Evolutionary conservation across 495 filamentous ascomycete species (phyloP).

Genomic region (Oidiodendron maius): DNA sequence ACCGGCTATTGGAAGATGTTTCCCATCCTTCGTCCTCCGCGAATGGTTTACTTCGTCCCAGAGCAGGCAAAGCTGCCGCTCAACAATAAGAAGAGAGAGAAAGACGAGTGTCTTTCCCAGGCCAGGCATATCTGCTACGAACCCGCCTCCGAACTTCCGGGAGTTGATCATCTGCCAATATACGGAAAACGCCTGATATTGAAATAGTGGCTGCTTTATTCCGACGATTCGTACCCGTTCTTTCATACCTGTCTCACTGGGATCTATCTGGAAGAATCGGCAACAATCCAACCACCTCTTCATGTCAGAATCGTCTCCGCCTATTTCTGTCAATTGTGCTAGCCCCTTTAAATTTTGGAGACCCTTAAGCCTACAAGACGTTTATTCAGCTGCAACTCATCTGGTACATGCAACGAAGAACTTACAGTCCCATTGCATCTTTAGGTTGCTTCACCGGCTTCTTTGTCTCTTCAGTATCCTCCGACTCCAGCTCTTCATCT

Average conservation of each 20-base stretch:
- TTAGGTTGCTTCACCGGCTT: not conserved
- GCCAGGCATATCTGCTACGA: conserved; percentile 13
- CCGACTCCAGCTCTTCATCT: not conserved
- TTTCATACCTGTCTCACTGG: not conserved
- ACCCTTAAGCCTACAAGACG: not conserved
- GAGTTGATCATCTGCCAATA: conserved; percentile 15
- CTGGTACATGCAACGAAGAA: not conserved
- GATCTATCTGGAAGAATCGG: conserved; percentile 8
- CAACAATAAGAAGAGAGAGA: conserved; percentile 10
- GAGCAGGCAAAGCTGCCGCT: conserved; percentile 8
- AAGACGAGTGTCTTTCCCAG: conserved; percentile 15
- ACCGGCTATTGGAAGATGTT: not conserved
- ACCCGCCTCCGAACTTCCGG: conserved; percentile 10
- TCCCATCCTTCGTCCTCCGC: not conserved
- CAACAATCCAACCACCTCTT: conserved; percentile 10
- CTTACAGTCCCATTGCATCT: too few relatives aligned
- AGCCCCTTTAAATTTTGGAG: not conserved
- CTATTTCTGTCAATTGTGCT: not conserved
- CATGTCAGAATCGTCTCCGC: not conserved
- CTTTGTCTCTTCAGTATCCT: not conserved
- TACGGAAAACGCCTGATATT: conserved; percentile 13
- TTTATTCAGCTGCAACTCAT: too few relatives aligned
- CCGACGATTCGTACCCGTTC: conserved; percentile 5
- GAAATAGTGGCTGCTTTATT: conserved; percentile 4
- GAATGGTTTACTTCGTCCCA: conserved; percentile 3